phyloP scores from a whole-genome alignment of 2,329 filamentous ascomycete genomes.

The Penicillium carneum region DNA sequence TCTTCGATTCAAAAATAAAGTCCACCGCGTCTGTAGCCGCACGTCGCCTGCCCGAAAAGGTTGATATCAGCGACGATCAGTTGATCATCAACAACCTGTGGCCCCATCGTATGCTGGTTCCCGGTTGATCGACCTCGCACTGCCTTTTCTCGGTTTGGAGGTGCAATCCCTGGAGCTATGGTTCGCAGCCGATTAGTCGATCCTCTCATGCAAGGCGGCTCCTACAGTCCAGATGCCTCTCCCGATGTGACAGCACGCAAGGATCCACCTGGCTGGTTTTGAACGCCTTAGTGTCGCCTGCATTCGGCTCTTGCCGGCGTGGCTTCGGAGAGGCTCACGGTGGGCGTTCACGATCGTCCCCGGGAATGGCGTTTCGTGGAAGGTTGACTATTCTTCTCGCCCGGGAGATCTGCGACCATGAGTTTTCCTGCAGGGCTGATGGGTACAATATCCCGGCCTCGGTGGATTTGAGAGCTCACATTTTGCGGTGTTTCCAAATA shows the following conservation, averaged over 20 bases:
- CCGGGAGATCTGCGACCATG: conserved; percentile 23
- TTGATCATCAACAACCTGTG: conserved; percentile 6
- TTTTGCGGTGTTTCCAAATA: neutral
- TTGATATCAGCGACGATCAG: conserved; percentile 14
- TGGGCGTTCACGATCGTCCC: conserved; percentile 23
- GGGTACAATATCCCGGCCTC: neutral
- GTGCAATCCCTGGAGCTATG: conserved; percentile 8
- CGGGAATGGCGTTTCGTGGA: conserved; percentile 19
- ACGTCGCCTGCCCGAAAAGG: conserved; percentile 11
- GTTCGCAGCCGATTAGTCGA: conserved; percentile 34
- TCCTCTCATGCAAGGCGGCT: conserved; percentile 35
- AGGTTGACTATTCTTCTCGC: conserved; percentile 9
- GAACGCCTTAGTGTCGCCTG: conserved; percentile 31
- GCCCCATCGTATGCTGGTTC: conserved; percentile 15
- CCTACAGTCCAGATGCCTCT: conserved; percentile 14
- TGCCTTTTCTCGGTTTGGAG: neutral
- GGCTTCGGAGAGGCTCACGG: conserved; percentile 30
- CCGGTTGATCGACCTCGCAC: conserved; percentile 12
- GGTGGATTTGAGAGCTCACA: conserved; percentile 8
- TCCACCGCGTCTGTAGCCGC: conserved; percentile 17
- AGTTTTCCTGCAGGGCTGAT: conserved; percentile 16
- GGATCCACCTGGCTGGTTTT: conserved; percentile 29
- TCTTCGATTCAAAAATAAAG: neutral
- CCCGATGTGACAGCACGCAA: conserved; percentile 32
- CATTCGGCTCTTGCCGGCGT: conserved; percentile 37